A percentile compares a stretch with the other conserved stretches of the same genome.
These are phyloP conservation scores for Penicillium sp. DNA, from an alignment of 2,329 filamentous ascomycete genomes.

Conservation along the genomic window DNA sequence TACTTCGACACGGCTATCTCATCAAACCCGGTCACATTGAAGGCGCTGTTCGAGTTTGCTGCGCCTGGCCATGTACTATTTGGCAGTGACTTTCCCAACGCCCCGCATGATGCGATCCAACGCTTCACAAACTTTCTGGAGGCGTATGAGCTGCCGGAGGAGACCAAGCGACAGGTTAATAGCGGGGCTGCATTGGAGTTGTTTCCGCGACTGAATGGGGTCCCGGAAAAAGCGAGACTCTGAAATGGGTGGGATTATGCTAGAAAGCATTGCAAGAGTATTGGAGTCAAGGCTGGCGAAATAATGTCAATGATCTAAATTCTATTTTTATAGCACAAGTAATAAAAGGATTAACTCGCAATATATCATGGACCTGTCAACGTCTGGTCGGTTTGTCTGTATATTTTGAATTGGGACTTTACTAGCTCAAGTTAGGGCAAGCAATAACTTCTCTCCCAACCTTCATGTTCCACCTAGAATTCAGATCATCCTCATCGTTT, in stretches of 20 bases:
- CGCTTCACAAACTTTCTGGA: neutral
- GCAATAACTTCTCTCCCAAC: neutral
- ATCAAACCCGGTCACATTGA: neutral
- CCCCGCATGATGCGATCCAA: neutral
- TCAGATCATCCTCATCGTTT: neutral
- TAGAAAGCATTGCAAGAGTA: neutral
- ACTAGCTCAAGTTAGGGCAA: neutral
- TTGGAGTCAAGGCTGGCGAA: neutral
- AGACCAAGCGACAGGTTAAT: neutral
- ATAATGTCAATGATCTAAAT: neutral
- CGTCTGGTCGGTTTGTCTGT: neutral
- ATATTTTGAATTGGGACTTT: neutral
- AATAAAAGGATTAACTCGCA: neutral
- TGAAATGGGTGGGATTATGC: neutral
- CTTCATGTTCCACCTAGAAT: too few species aligned
- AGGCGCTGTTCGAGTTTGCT: neutral
- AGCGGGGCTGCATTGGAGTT: neutral
- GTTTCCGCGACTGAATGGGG: neutral
- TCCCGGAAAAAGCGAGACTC: too few species aligned
- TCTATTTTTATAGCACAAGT: neutral
- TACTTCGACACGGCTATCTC: neutral
- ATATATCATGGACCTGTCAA: neutral
- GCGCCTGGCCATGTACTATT: neutral
- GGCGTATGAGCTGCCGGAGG: neutral
- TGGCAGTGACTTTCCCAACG: neutral